A percentile compares a stretch with the other conserved stretches of the same genome.
phyloP scores from a whole-genome alignment of 768 basidiomycete species.

The Boletus rufocinnamomeus region DNA sequence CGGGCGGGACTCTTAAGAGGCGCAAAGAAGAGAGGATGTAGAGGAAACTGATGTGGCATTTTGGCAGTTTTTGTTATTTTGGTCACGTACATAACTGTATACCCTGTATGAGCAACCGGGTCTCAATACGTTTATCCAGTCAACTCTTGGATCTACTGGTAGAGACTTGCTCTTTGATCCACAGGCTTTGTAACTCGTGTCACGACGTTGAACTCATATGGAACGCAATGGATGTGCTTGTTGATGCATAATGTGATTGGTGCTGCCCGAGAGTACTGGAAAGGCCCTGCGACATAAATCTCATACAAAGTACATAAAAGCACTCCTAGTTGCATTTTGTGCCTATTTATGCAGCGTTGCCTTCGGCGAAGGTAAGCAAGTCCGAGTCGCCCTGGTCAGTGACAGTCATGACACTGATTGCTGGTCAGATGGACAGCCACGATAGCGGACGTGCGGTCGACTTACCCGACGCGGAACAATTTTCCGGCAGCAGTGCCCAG shows the following conservation, averaged over 20 bases:
- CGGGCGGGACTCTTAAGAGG: slow-evolving; percentile 17
- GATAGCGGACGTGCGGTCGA: slow-evolving; percentile 5
- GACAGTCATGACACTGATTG: slow-evolving; percentile 90
- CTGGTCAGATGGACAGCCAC: slow-evolving; percentile 8
- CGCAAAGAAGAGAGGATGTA: slow-evolving; percentile 3
- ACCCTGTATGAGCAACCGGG: background rate
- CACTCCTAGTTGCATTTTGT: background rate
- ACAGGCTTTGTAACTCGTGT: background rate
- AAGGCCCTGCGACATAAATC: slow-evolving; percentile 1
- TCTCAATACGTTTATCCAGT: background rate
- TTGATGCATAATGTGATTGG: slow-evolving; percentile 3
- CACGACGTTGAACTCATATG: background rate
- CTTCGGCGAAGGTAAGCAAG: slow-evolving; percentile 85
- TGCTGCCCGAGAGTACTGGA: background rate
- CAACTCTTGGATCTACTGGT: too few species aligned
- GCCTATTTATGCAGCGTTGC: slow-evolving; percentile 54
- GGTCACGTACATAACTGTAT: background rate
- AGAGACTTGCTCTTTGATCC: background rate
- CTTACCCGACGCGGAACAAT: slow-evolving; percentile 96
- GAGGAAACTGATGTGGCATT: background rate
- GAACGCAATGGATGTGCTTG: background rate
- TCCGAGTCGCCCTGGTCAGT: slow-evolving; percentile 96
- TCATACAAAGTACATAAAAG: slow-evolving; percentile 8
- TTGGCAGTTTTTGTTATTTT: background rate
- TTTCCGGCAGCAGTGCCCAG: slow-evolving; percentile 99